Evolutionary conservation across 2,329 filamentous ascomycete species (phyloP), one percentile per base, ranked within the genome.

Genomic region (Ascosphaera pollenicola): DNA sequence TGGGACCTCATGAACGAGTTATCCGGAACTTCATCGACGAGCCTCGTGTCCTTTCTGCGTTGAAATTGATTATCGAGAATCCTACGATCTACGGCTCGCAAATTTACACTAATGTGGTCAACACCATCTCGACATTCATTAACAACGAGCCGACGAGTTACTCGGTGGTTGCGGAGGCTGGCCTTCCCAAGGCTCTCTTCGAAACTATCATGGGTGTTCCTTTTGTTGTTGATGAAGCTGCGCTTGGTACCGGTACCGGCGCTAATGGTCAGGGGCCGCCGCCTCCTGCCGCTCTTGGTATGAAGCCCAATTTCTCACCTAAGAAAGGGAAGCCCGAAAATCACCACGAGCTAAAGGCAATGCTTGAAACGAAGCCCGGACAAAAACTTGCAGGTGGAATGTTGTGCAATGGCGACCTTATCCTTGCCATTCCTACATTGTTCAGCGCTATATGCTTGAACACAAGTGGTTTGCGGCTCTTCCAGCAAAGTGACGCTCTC

Each of bases 131-230:
- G 52, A 87, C 83, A 49, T 98, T 98, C 57, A 92, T 99, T 49
- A 91, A 99, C 59, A 94, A 95, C 52, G 89, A 98, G 51, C 89
- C 89, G 0, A 98, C 89, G 1, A 98, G 89, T 56, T 98, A 93
- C 54, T 78, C 83, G 19, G 83, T 93, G 17, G 89, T 99, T 46
- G 83, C 82, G 11, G 89, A 99, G 59, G 87, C 89, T 38, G 84
- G 84, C 17, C 69, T 98, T 48, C 85, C 89, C 50, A 78, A 78
- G 53, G 81, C 75, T 39, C 78, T 94, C 42, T 66, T 99, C 11
- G 77, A 87, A 55, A 75, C 85, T 3, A 70, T 95, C 40, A 91
- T 68, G 38, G 55, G 60, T 30, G 55, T 55, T 43, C 47, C 53
- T 26, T 48, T 65, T 21, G 53, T 59, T 17, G 48, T 42, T 37